Evolutionary conservation across 2,329 filamentous ascomycete species (phyloP).

Genomic region (Bisporella sp.): DNA sequence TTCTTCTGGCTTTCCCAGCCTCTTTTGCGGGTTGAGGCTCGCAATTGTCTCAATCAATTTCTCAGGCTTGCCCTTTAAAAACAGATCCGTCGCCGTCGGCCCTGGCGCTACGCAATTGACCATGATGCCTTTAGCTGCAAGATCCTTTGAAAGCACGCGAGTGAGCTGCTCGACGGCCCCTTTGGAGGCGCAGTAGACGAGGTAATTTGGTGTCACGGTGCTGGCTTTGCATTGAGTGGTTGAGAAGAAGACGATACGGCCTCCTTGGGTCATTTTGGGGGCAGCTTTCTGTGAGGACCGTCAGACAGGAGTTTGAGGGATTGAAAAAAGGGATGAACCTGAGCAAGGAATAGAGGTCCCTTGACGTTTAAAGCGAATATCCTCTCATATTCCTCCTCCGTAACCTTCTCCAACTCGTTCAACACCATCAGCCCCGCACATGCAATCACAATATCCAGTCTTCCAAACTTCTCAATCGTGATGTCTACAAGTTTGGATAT

Average conservation of each 20-base stretch:
- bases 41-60: conserved; percentile 34
- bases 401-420: conserved; percentile 40
- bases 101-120: conserved; percentile 47
- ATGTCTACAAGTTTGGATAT: conserved; percentile 42
- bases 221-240: conserved; percentile 33
- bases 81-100: conserved; percentile 44
- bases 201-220: conserved; percentile 34
- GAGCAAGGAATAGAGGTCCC: conserved; percentile 45
- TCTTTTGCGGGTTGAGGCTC: conserved; percentile 33
- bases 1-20: conserved; percentile 11
- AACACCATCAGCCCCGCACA: conserved; percentile 48
- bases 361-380: conserved; percentile 49
- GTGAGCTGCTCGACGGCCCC: conserved; percentile 48
- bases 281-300: conserved; percentile 36
- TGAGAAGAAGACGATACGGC: conserved; percentile 45
- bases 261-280: conserved; percentile 42
- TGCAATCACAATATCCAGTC: conserved; percentile 51
- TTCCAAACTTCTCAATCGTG: conserved; percentile 42
- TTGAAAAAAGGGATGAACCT: conserved; percentile 24
- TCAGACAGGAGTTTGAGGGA: neutral
- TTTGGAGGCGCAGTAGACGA: conserved; percentile 42
- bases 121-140: conserved; percentile 38
- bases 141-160: conserved; percentile 42
- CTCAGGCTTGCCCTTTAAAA: conserved; percentile 35
- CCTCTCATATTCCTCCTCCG: conserved; percentile 43